A percentile compares a stretch with the other conserved stretches of the same genome.
Conservation (phyloP, 768 basidiomycete genomes). For the Leccinum pellstonianum region DNA sequence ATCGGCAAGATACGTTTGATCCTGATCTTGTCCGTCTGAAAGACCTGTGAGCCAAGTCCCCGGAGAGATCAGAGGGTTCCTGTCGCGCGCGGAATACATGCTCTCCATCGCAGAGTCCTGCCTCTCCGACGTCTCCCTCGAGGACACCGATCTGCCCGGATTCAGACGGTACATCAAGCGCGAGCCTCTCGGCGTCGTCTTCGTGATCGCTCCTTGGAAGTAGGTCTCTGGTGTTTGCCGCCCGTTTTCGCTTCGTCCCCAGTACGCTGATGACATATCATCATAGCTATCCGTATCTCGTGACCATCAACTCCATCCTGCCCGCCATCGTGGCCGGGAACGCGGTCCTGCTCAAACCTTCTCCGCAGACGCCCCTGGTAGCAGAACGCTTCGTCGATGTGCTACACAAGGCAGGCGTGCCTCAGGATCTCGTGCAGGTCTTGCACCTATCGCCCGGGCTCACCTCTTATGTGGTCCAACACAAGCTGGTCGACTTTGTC, state of each 20-base stretch:
- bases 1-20: neutral
- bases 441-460: too few species aligned
- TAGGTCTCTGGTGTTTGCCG: slow-evolving; percentile 36
- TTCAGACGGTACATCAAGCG: slow-evolving; percentile 83
- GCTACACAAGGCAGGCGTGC: too few species aligned
- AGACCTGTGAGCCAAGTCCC: slow-evolving; percentile 79
- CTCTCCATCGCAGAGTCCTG: slow-evolving; percentile 74
- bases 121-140: slow-evolving; percentile 71
- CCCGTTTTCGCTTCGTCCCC: neutral
- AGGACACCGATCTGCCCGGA: slow-evolving; percentile 81
- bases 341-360: too few species aligned
- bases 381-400: slow-evolving; percentile 24
- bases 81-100: slow-evolving; percentile 83
- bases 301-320: slow-evolving; percentile 86
- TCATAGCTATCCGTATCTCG: slow-evolving; percentile 82
- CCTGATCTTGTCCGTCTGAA: neutral
- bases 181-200: slow-evolving; percentile 80
- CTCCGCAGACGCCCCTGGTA: slow-evolving; percentile 34
- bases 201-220: slow-evolving; percentile 94
- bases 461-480: too few species aligned
- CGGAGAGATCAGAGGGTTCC: slow-evolving; percentile 78
- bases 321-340: slow-evolving; percentile 37
- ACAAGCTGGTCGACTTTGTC: too few species aligned
- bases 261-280: slow-evolving; percentile 1
- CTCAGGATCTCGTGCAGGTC: too few species aligned